Base-by-base conservation (phyloP, 2,329 filamentous ascomycete species). In the Zymoseptoria ardabiliae region DNA sequence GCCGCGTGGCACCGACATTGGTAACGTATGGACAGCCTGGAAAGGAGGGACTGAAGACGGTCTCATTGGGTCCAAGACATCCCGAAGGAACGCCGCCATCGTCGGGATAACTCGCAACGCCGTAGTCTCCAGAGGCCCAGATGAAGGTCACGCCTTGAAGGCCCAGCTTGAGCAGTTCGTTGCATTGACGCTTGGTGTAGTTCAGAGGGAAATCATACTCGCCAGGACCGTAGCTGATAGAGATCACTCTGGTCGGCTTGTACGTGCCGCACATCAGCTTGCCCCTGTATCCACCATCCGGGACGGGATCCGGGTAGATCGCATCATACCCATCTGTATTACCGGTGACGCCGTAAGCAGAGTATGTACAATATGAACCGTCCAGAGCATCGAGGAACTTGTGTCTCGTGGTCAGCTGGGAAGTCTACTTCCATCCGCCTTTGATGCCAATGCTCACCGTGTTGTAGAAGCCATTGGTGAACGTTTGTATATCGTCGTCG, bases 221-320 rank as follows among this genome's bases (percentile, higher is more conserved):
- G 35, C 76, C 74, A 50, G 78, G 79, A 51, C 80, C 80, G 68
- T 85, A 85, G 4, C 79, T 82, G 65, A 83, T 79, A 41, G 77
- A 79, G 59, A 85, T 76, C 2, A 83, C 81, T 56, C 81, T 79
- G 6, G 81, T 80, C 2, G 79, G 78, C 61, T 77, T 73, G 70
- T 77, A 81, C 11, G 72, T 71, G 3, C 78, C 78, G 58, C 78
- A 79, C 54, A 75, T 71, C 11, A 73, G 63, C 4, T 69, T 64
- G 13, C 79, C 79, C 56, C 77, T 76, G 70, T 82, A 83, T 3
- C 81, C 81, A 10, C 72, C 76, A 19, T 72, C 73, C 8, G 69
- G 68, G 25, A 9, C 7, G 2, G 75, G 71, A 63, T 82, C 75
- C 1, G 80, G 81, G 62, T 83, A 82, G 59, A 41, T 41, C 13